Evolutionary conservation across 768 basidiomycete species (phyloP), one percentile per base, ranked within the genome.

Genomic region (Tulasnella calospora): DNA sequence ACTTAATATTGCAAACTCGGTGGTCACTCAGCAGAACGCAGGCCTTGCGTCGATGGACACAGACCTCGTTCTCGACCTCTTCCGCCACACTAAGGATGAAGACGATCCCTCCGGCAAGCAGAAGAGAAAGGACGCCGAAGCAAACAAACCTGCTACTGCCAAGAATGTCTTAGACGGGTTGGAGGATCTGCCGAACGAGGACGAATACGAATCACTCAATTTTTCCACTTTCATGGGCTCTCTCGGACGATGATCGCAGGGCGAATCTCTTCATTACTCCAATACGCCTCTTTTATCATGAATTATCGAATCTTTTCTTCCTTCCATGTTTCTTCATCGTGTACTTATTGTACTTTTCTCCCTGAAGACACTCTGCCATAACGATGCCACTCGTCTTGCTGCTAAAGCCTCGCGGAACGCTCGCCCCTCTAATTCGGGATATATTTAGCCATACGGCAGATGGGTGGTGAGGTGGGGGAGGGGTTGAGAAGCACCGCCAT

Each of bases 1-100:
- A 84, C 88, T 99, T 82, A 99, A 99, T 82, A 97, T 99, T 81
- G 98, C 98, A 40, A 92, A 94, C 81, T 95, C 98, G 10, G 91
- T 99, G 79, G 94, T 99, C 73, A 98, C 95, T 0, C 96, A 99
- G 83, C 96, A 99, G 83, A 99, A 99, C 83, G 89, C 97, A 0
- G 96, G 95, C 30, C 85, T 99, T 71, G 87, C 91, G 0, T 95
- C 95, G 2, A 99, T 99, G 96, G 96, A 97, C 82, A 99, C 98
- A 0, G 96, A 98, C 83, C 91, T 96, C 76, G 96, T 99, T 33
- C 86, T 99, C 35, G 98, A 99, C 84, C 88, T 99, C 47, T 99
- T 99, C 88, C 88, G 86, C 81, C 91, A 90, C 41, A 94, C 94
- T 15, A 90, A 90, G 13, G 85, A 87, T 51, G 92, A 94, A 76